Evolutionary conservation across 2,329 filamentous ascomycete genomes (phyloP).

Genomic region (Thielaviopsis punctulata): DNA sequence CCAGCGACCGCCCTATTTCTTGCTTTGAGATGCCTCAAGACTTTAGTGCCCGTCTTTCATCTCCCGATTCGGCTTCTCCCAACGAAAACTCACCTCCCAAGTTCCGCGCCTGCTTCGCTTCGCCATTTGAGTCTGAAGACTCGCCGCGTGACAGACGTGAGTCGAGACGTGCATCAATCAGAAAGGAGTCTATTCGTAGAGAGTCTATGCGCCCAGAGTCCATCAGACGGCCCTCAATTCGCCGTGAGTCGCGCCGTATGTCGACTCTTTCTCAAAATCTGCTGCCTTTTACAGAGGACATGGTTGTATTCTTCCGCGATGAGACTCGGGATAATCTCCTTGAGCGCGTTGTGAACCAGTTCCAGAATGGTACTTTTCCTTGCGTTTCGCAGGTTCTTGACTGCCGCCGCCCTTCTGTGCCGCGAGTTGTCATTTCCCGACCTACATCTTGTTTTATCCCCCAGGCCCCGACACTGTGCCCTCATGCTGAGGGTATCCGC

Average conservation of each 20-base stretch:
- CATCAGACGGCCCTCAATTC: not conserved
- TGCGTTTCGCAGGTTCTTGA: not conserved
- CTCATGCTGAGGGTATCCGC: not conserved
- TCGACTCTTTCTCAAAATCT: slow-evolving; percentile 15
- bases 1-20: not conserved
- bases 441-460: slow-evolving; percentile 4
- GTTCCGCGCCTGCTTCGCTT: slow-evolving; percentile 9
- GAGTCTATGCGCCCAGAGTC: not conserved
- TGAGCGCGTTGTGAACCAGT: slow-evolving; percentile 29
- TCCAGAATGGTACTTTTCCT: slow-evolving; percentile 24
- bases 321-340: slow-evolving; percentile 26
- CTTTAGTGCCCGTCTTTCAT: not conserved
- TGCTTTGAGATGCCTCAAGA: slow-evolving; percentile 5
- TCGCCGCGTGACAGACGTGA: not conserved
- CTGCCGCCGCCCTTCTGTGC: slow-evolving; percentile 7
- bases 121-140: slow-evolving; percentile 3
- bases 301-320: slow-evolving; percentile 36
- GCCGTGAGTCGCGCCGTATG: slow-evolving; percentile 3
- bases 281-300: slow-evolving; percentile 40
- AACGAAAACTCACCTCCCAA: slow-evolving; percentile 4
- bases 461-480: not conserved
- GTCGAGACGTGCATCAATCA: not conserved
- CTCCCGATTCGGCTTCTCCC: not conserved
- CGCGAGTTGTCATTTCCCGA: slow-evolving; percentile 8
- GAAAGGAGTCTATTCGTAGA: slow-evolving; percentile 1